Evolutionary conservation across 1,284 basidiomycete species (phyloP).

Genomic region (Ustilago shanxiensis): DNA sequence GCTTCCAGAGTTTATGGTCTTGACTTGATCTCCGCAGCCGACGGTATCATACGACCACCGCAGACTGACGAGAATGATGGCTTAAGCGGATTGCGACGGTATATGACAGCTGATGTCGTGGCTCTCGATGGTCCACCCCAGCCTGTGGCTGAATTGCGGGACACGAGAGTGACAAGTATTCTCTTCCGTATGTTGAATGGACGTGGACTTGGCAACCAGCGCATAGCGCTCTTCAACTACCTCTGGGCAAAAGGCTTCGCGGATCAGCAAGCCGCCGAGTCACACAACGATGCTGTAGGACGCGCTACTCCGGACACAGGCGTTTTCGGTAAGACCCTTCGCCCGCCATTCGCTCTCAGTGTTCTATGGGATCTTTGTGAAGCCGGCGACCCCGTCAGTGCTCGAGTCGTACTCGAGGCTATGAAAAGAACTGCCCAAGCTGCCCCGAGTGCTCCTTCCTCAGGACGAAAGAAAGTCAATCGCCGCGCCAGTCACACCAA

Average conservation of each 20-base stretch:
- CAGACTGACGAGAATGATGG: background rate
- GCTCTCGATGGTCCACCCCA: background rate
- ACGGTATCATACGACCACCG: conserved; percentile 32
- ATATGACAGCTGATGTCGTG: conserved; percentile 3
- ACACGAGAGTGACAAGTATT: background rate
- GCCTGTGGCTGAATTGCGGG: conserved; percentile 16
- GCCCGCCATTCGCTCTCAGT: conserved; percentile 5
- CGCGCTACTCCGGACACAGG: background rate
- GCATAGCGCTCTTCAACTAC: conserved; percentile 41
- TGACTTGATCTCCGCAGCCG: conserved; percentile 27
- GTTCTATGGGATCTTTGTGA: conserved; percentile 20
- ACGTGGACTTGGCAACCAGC: conserved; percentile 3
- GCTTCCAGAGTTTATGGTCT: conserved; percentile 31
- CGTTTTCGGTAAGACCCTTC: conserved; percentile 22
- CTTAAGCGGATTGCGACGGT: conserved; percentile 10
- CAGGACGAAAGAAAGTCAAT: background rate
- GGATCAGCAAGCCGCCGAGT: conserved; percentile 1
- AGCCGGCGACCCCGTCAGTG: conserved; percentile 29
- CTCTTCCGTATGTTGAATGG: conserved; percentile 12
- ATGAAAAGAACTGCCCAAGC: conserved; percentile 29
- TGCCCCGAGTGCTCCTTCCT: background rate
- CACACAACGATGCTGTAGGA: background rate
- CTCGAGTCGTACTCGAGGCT: conserved; percentile 26
- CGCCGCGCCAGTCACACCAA: conserved; percentile 15
- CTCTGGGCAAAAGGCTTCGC: conserved; percentile 30